Base-by-base conservation (phyloP, 257 asterid genomes). In the Ehretia macrophylla region DNA sequence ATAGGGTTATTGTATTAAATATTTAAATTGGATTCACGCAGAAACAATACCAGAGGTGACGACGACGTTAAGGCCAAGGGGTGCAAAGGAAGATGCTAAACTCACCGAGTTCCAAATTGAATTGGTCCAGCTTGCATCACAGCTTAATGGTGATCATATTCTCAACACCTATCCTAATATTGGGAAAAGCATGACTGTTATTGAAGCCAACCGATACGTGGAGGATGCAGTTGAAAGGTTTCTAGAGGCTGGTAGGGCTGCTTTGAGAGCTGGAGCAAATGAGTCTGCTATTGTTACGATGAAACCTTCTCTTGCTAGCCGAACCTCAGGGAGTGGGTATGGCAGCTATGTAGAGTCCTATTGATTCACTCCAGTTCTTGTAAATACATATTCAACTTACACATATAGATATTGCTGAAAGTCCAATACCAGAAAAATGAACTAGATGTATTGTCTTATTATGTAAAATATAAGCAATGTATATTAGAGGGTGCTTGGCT, bases 71-170 rank as follows among this genome's bases (percentile, higher is more conserved):
- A 76, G 97, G 74, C 77, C 80, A 55, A 16, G 69, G 12, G 97
- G 95, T 48, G 90, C 98, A n/a, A 78, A 68, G 56, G 95, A 88
- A 81, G 88, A 88, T 21, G 66, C 60, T 16, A 46, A 81, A 37
- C 88, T 86, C 18, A 63, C 97, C 8, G 98, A 92, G 59, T 92
- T 92, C 55, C 98, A 92, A 62, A 22, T 80, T 5, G 98, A 92
- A 23, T 64, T 92, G 75, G 84, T 92, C 72, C 98, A 92, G 71
- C 87, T 92, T n/a, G 98, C 98, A 1, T 92, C 97, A 37, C 98
- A 92, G 84, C 86, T 92, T 20, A 85, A 79, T 44, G 98, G 98
- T 0, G 98, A 92, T 76, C 73, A 75, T 59, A 80, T 92, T 54
- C 85, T 92, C 48, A 85, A 88, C 51, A 38, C 85, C 4, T 92